Conservation (phyloP, 2,329 filamentous ascomycete genomes). For the Trematosphaeria pertusa region DNA sequence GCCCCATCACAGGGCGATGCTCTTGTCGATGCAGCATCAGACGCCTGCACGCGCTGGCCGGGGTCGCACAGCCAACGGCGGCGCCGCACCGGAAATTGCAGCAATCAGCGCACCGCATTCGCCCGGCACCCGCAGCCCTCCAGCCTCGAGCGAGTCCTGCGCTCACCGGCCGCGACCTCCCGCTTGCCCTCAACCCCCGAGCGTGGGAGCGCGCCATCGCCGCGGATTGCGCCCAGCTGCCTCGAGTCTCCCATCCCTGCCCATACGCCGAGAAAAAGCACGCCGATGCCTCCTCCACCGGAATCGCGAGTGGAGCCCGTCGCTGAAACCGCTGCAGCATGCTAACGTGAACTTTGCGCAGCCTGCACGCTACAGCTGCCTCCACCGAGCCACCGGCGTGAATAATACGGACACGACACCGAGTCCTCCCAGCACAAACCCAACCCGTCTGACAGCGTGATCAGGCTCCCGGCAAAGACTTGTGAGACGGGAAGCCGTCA, state of each 20-base stretch:
- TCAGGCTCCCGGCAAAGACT: conserved; percentile 12
- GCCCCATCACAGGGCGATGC: conserved; percentile 8
- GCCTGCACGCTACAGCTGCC: conserved; percentile 13
- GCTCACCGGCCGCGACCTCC: conserved; percentile 23
- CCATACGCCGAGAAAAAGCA: conserved; percentile 32
- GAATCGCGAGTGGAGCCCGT: conserved; percentile 17
- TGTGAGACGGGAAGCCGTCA: background rate
- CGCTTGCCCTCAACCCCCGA: conserved; percentile 25
- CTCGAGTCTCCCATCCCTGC: conserved; percentile 1
- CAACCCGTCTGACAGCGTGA: conserved; percentile 3
- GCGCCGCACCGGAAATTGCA: conserved; percentile 41
- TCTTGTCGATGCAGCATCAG: conserved; percentile 30
- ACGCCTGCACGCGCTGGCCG: conserved; percentile 26
- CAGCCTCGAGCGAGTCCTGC: conserved; percentile 32
- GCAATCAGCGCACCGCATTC: conserved; percentile 34
- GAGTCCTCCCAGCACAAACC: conserved; percentile 7
- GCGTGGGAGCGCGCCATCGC: conserved; percentile 36
- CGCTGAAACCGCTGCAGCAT: conserved; percentile 42
- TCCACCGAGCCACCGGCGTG: conserved; percentile 16
- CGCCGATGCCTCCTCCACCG: conserved; percentile 24
- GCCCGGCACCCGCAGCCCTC: conserved; percentile 24
- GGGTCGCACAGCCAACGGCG: conserved; percentile 41
- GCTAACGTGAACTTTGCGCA: conserved; percentile 23
- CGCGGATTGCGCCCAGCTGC: conserved; percentile 27
- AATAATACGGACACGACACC: conserved; percentile 18